Percentiles rank a stretch among this genome's conserved stretches.
phyloP scores from a whole-genome alignment of 2,329 filamentous ascomycete species.

The Exserohilum turcica region DNA sequence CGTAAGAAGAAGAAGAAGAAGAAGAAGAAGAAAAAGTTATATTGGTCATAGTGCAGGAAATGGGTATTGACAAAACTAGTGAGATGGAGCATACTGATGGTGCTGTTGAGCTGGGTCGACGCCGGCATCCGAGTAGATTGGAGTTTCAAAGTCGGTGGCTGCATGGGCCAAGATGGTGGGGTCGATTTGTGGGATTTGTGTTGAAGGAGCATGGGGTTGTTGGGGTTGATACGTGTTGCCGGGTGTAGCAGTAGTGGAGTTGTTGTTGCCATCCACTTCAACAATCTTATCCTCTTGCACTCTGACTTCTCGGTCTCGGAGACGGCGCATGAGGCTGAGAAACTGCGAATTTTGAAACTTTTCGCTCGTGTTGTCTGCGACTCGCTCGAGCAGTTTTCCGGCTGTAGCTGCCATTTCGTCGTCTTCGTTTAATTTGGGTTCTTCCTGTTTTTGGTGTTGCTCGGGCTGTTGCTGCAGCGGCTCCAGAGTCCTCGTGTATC shows the following conservation, averaged over 20 bases:
- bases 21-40: background rate
- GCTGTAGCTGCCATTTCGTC: slow-evolving; percentile 76
- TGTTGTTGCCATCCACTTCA: slow-evolving; percentile 48
- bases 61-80: too few relatives aligned
- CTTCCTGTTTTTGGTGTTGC: slow-evolving; percentile 32
- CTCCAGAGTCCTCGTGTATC: slow-evolving; percentile 32
- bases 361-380: slow-evolving; percentile 69
- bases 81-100: slow-evolving; percentile 16
- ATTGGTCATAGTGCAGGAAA: too few relatives aligned
- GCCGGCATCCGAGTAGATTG: slow-evolving; percentile 31
- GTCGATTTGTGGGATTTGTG: slow-evolving; percentile 34
- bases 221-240: background rate
- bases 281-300: slow-evolving; percentile 74
- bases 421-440: slow-evolving; percentile 51
- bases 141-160: slow-evolving; percentile 37
- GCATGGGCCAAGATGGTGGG: slow-evolving; percentile 38
- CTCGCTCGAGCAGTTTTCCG: slow-evolving; percentile 69
- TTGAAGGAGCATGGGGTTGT: slow-evolving; percentile 1
- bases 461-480: slow-evolving; percentile 35
- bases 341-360: slow-evolving; percentile 84
- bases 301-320: slow-evolving; percentile 72
- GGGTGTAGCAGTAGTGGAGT: background rate
- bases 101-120: background rate
- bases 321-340: slow-evolving; percentile 74
- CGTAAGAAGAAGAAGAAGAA: background rate